These are phyloP conservation scores for Leccinum aurantiacum DNA, from an alignment of 768 basidiomycete genomes.

Conservation along the genomic window DNA sequence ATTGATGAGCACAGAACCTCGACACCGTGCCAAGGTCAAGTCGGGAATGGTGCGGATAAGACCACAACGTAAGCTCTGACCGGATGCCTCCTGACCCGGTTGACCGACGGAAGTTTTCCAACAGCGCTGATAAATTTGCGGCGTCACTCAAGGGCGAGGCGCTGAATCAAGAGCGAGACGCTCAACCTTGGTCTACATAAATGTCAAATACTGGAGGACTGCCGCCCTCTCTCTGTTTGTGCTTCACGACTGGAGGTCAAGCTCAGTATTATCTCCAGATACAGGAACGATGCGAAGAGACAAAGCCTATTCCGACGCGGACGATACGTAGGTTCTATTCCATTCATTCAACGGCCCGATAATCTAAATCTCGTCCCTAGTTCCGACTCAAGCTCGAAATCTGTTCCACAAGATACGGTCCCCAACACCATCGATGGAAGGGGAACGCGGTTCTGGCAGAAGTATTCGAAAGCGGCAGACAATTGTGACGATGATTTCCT, in stretches of 20 bases:
- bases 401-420: neutral
- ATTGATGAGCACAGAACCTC: neutral
- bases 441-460: neutral
- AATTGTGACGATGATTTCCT: constrained; percentile 4
- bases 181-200: neutral
- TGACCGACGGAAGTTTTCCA: neutral
- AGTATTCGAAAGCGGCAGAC: constrained; percentile 1
- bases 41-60: neutral
- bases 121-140: neutral
- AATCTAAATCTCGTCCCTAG: neutral
- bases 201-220: neutral
- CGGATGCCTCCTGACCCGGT: neutral
- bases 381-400: neutral
- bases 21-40: neutral
- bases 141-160: neutral
- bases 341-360: neutral
- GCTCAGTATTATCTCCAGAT: neutral
- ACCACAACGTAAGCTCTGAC: neutral
- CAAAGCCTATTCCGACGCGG: neutral
- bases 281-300: neutral
- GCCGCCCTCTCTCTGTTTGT: neutral
- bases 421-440: neutral
- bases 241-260: neutral
- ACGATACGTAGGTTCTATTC: neutral
- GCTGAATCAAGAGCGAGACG: neutral